Base-by-base conservation (phyloP, 306 rosid species). In the Quercus variabilis region DNA sequence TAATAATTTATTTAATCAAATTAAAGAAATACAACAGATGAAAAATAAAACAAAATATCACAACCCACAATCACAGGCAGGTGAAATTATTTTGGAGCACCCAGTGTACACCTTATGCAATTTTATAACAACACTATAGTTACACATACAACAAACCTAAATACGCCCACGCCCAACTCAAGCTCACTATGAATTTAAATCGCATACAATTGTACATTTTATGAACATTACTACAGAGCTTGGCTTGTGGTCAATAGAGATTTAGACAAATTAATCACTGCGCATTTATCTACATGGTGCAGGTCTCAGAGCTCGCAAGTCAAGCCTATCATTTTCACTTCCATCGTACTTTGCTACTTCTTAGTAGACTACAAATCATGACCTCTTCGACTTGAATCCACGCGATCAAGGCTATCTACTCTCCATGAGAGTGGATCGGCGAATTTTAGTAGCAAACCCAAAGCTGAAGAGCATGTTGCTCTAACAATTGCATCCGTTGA, bases 401-500 rank as follows among this genome's bases (percentile, higher is more conserved):
- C 25, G 11, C 80, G 90, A 82, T 92, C 93, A 26, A 82, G 84
- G 55, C 78, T 83, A 79, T 79, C 86, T 21, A 85, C 74, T 83
- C 83, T 84, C 92, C 90, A 92, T 19, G 90, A 87, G 75, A 73
- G 77, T 25, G 87, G 85, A 81, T 91, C 89, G 71, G 93, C 74
- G 70, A 90, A 92, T 85, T 95, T 95, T 63, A 92, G 81, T 62
- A 95, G 81, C 93, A 92, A 83, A 74, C 97, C 99, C 71, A 94
- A 83, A 41, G 99, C 93, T 6, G 93, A 83, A 71, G 92, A 89
- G 80, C 98, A 83, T 12, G 99, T 91, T 74, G 97, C 98, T 89
- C 99, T 92, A 58, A 92, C 97, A 31, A 90, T 82, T 60, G 89
- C 89, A 84, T 91, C 99, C 7, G 91, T 81, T 20, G 98, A 95